Base-by-base conservation (phyloP, 148 eudicot genomes). In the Gaultheria prostrata region DNA sequence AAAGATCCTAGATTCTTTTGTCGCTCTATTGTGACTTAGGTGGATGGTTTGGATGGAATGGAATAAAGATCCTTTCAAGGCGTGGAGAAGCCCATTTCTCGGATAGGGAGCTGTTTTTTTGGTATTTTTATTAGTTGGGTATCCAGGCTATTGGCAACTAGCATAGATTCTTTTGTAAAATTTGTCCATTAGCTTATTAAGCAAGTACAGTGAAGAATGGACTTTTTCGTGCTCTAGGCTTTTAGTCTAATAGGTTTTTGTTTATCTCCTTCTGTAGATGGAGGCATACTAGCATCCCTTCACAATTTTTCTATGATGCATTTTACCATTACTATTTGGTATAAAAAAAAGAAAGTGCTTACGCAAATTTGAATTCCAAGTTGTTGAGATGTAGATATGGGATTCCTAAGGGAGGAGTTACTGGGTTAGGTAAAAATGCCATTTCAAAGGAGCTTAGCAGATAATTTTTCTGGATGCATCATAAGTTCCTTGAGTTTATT, bases 391-490 rank as follows among this genome's bases (percentile, higher is more conserved):
- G 5, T 39, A 8, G 9, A 43, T 35, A 13, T 39, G 28, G 49
- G 49, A 73, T 43, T 43, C 50, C 8, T 35, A 39, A 18, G 50
- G 3, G 50, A 43, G 51, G 24, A 45, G 50, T 20, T 43, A 28
- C 72, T 67, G 35, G 39, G 28, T 28, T 28, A 28, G 45, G 51
- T 74, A 21, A 45, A 39, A 74, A 18, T 74, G 48, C 26, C 45
- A 43, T 74, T 24, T 72, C 26, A 20, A 72, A 72, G 76, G 46
- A 33, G 76, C 46, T 72, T 32, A 39, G n/a, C 76, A 39, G 76
- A 72, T 17, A 21, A 6, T 74, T 18, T 14, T 74, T 33, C 13
- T 33, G 51, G n/a, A 14, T 77, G 8, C 33, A 51, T 77, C 43
- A 39, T 39, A 50, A 39, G 53, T 50, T 9, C 53, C 28, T 32